phyloP scores from a whole-genome alignment of 148 eudicot genomes.

The Euryodendron excelsum region DNA sequence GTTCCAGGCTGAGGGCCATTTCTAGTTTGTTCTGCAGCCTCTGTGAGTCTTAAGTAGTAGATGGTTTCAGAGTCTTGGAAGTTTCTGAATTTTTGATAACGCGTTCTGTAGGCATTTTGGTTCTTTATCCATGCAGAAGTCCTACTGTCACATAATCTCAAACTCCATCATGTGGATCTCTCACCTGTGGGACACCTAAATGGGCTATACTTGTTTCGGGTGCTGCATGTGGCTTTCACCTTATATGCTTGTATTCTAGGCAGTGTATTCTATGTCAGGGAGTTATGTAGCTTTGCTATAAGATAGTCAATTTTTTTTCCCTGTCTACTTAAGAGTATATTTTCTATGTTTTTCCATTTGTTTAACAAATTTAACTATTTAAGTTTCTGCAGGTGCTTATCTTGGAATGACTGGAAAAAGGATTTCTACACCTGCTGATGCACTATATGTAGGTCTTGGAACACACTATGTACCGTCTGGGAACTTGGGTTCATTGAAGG shows the following conservation, averaged over 20 bases:
- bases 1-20: no score
- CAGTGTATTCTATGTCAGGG: not conserved
- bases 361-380: not conserved
- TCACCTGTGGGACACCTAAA: not conserved
- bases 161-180: not conserved
- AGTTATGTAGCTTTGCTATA: not conserved
- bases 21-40: not conserved
- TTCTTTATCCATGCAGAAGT: not conserved
- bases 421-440: constrained; percentile 87
- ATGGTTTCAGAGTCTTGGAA: no score
- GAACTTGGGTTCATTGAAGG: constrained; percentile 65
- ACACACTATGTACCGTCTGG: constrained; percentile 83
- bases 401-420: constrained; percentile 95
- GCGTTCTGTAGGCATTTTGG: not conserved
- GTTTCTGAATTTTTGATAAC: not conserved
- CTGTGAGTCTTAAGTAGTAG: no score
- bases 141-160: no score
- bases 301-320: not conserved
- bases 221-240: not conserved
- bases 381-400: constrained; percentile 69
- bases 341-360: constrained; percentile 2
- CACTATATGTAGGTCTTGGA: constrained; percentile 84
- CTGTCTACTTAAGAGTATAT: no score
- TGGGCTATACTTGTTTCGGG: not conserved
- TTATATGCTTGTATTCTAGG: not conserved